Percentiles rank a stretch among this genome's conserved stretches.
These are phyloP conservation scores for Termitomyces sp. DNA, from an alignment of 768 basidiomycete species.

Conservation along the genomic window DNA sequence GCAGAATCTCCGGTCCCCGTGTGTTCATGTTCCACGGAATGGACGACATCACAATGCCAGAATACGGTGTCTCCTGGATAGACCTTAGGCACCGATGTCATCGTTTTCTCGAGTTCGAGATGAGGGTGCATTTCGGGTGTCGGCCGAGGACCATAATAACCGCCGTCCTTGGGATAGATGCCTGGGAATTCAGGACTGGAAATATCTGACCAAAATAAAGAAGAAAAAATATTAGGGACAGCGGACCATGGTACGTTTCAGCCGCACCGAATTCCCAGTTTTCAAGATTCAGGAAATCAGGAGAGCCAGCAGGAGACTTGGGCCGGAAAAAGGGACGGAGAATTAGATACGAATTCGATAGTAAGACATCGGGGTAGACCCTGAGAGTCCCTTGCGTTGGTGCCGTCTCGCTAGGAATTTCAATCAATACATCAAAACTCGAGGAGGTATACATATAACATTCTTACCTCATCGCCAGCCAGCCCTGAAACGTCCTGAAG, in stretches of 20 bases:
- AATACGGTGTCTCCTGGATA: constrained; percentile 76
- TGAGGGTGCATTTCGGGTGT: constrained; percentile 64
- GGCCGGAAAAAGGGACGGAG: constrained; percentile 75
- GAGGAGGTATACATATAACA: not conserved
- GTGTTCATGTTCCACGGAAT: constrained; percentile 50
- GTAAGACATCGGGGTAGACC: constrained; percentile 62
- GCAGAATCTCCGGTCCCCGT: constrained; percentile 53
- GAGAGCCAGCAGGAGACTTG: constrained; percentile 32
- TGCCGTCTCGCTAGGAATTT: constrained; percentile 48
- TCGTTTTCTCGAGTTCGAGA: constrained; percentile 55
- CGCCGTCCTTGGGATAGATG: constrained; percentile 34
- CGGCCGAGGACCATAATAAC: constrained; percentile 42
- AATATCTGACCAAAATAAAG: constrained; percentile 30
- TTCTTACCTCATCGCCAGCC: constrained; percentile 62
- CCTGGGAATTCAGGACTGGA: constrained; percentile 51
- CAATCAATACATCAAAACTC: not conserved
- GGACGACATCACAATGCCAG: constrained; percentile 66
- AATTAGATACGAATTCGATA: constrained; percentile 71
- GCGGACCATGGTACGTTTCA: not conserved
- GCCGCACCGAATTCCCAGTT: constrained; percentile 51
- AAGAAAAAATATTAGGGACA: not conserved
- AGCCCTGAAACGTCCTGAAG: constrained; percentile 73
- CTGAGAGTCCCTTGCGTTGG: constrained; percentile 67
- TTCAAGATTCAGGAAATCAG: constrained; percentile 42
- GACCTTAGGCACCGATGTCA: constrained; percentile 70